Evolutionary conservation across 1,284 basidiomycete genomes (phyloP).

Genomic region (Ganoderma leucocontextum): DNA sequence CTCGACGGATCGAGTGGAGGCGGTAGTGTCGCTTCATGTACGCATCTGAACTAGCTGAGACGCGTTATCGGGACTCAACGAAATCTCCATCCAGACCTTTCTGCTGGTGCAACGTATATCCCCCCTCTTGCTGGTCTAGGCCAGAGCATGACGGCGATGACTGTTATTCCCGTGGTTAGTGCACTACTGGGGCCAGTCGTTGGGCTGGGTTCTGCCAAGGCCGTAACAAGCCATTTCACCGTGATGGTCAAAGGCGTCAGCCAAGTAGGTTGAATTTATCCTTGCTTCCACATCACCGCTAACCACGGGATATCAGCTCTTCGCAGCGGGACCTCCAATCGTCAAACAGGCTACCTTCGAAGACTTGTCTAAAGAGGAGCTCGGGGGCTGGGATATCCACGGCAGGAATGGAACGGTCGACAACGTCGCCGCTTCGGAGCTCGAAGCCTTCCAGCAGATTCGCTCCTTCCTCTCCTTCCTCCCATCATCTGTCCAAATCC

Average conservation of each 20-base stretch:
- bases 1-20: constrained; percentile 55
- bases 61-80: background rate
- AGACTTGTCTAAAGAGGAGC: constrained; percentile 50
- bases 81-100: constrained; percentile 41
- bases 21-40: constrained; percentile 52
- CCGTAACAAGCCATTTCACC: constrained; percentile 48
- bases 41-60: constrained; percentile 11
- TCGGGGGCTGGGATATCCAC: constrained; percentile 53
- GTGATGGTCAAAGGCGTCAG: constrained; percentile 48
- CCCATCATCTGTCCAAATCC: constrained; percentile 48
- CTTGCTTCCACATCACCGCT: background rate
- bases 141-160: constrained; percentile 51
- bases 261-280: constrained; percentile 29
- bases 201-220: constrained; percentile 52
- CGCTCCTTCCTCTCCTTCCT: constrained; percentile 50
- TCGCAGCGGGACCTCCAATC: constrained; percentile 52
- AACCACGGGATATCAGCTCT: constrained; percentile 34
- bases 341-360: constrained; percentile 53
- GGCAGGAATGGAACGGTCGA: constrained; percentile 51
- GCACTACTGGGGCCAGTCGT: constrained; percentile 54
- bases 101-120: constrained; percentile 51
- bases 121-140: constrained; percentile 49
- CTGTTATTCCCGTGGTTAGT: constrained; percentile 49
- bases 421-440: constrained; percentile 49
- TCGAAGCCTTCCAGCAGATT: constrained; percentile 50